phyloP scores from a whole-genome alignment of 352 stramenopile genomes.

The Nannochloropsis limnetica region DNA sequence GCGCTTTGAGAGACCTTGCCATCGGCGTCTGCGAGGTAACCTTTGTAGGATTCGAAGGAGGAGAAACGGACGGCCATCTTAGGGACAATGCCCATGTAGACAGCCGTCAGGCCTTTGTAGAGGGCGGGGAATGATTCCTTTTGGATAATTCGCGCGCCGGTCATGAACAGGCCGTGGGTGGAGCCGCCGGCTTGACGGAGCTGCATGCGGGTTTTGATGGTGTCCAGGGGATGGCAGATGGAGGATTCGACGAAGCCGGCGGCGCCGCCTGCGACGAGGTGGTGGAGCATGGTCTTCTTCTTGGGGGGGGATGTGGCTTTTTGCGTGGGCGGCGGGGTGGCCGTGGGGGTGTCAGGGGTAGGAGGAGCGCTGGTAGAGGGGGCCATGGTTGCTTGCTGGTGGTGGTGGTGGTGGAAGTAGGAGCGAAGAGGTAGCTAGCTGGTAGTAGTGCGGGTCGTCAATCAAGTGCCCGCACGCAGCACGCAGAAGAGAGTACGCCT shows the following conservation, averaged over 20 bases:
- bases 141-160: conserved; percentile 60
- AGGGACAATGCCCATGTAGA: conserved; percentile 67
- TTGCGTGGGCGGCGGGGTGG: conserved; percentile 4
- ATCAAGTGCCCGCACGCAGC: neutral
- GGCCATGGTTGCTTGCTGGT: neutral
- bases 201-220: conserved; percentile 57
- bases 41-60: conserved; percentile 66
- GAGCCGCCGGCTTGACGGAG: conserved; percentile 1
- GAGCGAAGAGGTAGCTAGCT: neutral
- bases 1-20: conserved; percentile 37
- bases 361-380: neutral
- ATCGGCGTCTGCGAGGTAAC: conserved; percentile 45
- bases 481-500: neutral
- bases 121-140: conserved; percentile 65
- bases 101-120: conserved; percentile 69
- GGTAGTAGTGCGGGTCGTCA: neutral
- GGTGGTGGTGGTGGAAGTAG: neutral
- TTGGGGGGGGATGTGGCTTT: conserved; percentile 43
- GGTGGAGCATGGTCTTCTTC: conserved; percentile 61
- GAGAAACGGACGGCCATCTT: conserved; percentile 73
- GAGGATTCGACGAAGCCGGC: conserved; percentile 63
- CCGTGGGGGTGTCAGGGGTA: neutral
- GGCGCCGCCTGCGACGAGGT: conserved; percentile 63
- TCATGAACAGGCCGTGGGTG: conserved; percentile 56
- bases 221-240: conserved; percentile 66